A percentile compares a stretch with the other conserved stretches of the same genome.
These are phyloP conservation scores for Geotrichum restrictum DNA, from an alignment of 1,139 yeast genomes.

Conservation along the genomic window DNA sequence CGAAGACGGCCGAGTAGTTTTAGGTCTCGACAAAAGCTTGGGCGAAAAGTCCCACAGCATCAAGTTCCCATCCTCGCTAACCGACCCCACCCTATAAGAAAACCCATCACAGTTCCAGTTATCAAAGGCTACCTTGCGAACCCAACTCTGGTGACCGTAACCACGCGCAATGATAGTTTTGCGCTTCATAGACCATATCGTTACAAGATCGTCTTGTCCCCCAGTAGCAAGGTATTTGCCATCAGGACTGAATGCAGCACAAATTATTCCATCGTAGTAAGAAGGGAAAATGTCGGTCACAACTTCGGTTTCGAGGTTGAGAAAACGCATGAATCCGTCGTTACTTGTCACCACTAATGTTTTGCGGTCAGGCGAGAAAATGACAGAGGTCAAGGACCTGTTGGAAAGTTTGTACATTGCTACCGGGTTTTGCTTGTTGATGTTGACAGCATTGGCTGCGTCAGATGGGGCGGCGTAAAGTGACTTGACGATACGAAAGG, in stretches of 20 bases:
- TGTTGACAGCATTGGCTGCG: neutral
- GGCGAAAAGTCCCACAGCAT: conserved; percentile 73
- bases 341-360: conserved; percentile 55
- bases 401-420: conserved; percentile 62
- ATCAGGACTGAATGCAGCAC: conserved; percentile 60
- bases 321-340: conserved; percentile 61
- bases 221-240: conserved; percentile 54
- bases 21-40: conserved; percentile 2
- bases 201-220: conserved; percentile 46
- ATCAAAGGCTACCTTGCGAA: conserved; percentile 49
- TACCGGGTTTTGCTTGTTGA: conserved; percentile 42
- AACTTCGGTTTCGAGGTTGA: conserved; percentile 49
- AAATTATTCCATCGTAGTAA: conserved; percentile 63
- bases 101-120: conserved; percentile 37
- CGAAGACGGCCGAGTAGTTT: neutral
- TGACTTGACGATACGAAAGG: conserved; percentile 32
- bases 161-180: conserved; percentile 42
- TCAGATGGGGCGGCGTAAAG: conserved; percentile 16
- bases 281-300: conserved; percentile 61
- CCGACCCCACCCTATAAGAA: conserved; percentile 57
- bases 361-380: conserved; percentile 46
- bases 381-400: conserved; percentile 55
- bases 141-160: conserved; percentile 67
- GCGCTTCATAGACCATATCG: conserved; percentile 34
- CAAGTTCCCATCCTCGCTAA: conserved; percentile 68